Evolutionary conservation across 352 stramenopile species (phyloP), one percentile per base, ranked within the genome.

Genomic region (Plasmopara viticola): DNA sequence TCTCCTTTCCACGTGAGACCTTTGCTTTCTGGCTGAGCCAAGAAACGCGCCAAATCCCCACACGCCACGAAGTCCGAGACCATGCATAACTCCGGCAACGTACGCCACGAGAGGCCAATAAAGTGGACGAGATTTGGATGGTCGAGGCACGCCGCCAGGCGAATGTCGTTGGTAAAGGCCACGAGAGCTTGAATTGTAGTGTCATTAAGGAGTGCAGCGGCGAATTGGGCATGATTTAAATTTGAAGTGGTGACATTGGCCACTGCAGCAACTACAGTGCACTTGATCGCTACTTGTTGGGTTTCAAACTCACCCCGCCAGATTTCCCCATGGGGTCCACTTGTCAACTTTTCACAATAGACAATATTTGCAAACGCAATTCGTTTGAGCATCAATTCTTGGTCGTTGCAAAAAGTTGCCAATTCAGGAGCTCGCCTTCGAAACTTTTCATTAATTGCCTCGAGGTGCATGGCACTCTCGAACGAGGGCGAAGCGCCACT

Each of bases 111-210:
- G 2, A 83, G 55, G 0, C 69, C 68, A 12, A 83, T 42, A 46
- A 83, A 83, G 13, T 59, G 66, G 9, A 79, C 69, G 53, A 83
- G 74, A 40, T 78, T 78, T 17, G 67, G 66, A 48, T 83, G 72
- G 12, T 79, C 72, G 39, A 83, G 40, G 29, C 62, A 64, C 12
- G 68, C 67, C 18, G 66, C 69, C 38, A 83, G 65, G 41, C 64
- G 66, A 44, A 83, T 79, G 41, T 83, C 69, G 38, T 60, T 64
- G 2, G 66, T 72, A 44, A 84, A 84, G 10, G 62, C 54, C 34
- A 58, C 60, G 5, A 72, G 40, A 4, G 57, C 48, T n/a, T 76
- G 56, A 9, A 72, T 52, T 30, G 63, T 53, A 35, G 63, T 62
- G 38, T 72, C 49, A n/a, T 50, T 30, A 2, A 74, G 47, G 0